Percentiles rank a stretch among this genome's conserved stretches.
Evolutionary conservation across 148 eudicot species (phyloP).

Genomic region (Cornus florida): DNA sequence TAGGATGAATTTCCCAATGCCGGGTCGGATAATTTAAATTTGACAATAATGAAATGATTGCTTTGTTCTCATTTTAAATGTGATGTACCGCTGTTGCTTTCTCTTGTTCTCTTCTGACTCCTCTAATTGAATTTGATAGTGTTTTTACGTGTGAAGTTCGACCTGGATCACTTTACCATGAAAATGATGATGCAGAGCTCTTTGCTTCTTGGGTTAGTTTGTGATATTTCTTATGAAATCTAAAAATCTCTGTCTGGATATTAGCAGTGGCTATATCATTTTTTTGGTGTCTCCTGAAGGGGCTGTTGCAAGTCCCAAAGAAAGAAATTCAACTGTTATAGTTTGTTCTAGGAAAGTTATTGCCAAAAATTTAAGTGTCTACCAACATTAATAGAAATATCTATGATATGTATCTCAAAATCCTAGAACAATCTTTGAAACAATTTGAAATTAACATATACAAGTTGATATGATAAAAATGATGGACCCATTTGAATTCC

Average conservation of each 20-base stretch:
- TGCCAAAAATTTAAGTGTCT: too few relatives aligned
- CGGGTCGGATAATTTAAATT: background rate
- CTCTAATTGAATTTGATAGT: constrained; percentile 26
- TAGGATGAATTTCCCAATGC: constrained; percentile 31
- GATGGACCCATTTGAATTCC: too few relatives aligned
- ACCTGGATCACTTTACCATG: constrained; percentile 71
- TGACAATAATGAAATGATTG: background rate
- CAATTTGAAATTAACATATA: too few relatives aligned
- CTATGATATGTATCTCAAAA: too few relatives aligned
- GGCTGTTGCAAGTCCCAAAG: background rate
- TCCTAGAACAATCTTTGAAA: too few relatives aligned
- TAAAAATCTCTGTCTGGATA: background rate
- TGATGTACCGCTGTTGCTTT: background rate
- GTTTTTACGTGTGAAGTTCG: constrained; percentile 76
- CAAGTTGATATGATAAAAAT: too few relatives aligned
- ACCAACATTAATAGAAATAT: too few relatives aligned
- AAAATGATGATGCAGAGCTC: constrained; percentile 58
- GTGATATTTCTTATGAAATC: constrained; percentile 5
- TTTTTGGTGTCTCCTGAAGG: background rate
- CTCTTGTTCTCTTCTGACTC: constrained; percentile 8
- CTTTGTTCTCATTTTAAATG: background rate
- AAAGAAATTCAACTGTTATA: background rate
- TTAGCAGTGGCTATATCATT: background rate
- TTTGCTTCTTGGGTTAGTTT: constrained; percentile 83
- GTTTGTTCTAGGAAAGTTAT: background rate